A percentile compares a stretch with the other conserved stretches of the same genome.
phyloP scores from a whole-genome alignment of 768 basidiomycete species.

The Podaxis carcinomalis region DNA sequence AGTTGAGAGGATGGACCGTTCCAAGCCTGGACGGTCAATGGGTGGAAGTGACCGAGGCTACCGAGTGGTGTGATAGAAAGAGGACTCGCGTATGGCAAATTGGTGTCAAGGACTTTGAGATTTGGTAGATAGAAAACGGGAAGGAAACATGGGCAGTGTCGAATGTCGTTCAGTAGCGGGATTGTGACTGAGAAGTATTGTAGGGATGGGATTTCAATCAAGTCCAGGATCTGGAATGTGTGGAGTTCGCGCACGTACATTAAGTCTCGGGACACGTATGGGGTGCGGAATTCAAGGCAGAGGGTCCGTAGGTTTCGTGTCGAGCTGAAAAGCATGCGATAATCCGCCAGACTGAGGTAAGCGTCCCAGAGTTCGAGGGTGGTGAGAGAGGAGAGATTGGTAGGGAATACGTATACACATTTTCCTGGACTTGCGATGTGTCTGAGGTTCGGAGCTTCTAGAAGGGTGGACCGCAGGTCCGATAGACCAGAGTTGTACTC shows the following conservation, averaged over 20 bases:
- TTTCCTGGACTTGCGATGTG: background rate
- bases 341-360: background rate
- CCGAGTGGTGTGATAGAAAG: too few species aligned
- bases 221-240: background rate
- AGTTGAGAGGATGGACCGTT: slow-evolving; percentile 6
- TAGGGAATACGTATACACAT: background rate
- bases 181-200: slow-evolving; percentile 22
- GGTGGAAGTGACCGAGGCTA: slow-evolving; percentile 9
- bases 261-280: background rate
- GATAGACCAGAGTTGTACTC: background rate
- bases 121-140: slow-evolving; percentile 20
- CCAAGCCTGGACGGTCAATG: slow-evolving; percentile 13
- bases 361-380: background rate
- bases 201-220: slow-evolving; percentile 20
- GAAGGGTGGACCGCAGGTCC: background rate
- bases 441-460: background rate
- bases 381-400: background rate
- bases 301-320: background rate
- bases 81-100: background rate
- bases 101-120: slow-evolving; percentile 28
- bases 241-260: background rate
- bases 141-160: slow-evolving; percentile 20
- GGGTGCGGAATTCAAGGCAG: background rate
- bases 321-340: background rate
- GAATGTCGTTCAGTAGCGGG: slow-evolving; percentile 4